Base-by-base conservation (phyloP, 257 asterid genomes). In the Solanum bukasovii region DNA sequence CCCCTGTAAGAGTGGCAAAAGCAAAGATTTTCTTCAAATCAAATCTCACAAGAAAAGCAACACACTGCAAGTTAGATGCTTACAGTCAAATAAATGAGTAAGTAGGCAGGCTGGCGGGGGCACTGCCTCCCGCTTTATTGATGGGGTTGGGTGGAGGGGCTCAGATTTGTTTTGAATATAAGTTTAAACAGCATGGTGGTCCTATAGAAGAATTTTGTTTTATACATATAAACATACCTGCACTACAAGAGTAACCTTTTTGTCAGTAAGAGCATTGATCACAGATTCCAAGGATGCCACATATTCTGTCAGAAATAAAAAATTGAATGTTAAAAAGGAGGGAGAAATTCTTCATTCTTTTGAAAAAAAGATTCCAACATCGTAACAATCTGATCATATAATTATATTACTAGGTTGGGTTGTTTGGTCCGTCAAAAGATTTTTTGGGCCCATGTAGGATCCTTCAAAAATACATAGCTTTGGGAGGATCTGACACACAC, bases 211-310 rank as follows among this genome's bases (percentile, higher is more conserved):
- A 78, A 49, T 29, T 6, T 0, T 14, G 34, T 86, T 35, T 52
- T 33, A 14, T 33, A 38, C 27, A 86, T 88, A 78, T n/a, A 44
- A 27, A 46, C n/a, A 31, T 93, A 96, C 99, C 98, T 96, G 98
- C 79, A 94, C 98, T 89, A 96, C 98, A 84, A 96, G 92, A 89
- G 95, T 93, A 88, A 91, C 92, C 90, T 94, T 94, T 13, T 92
- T 93, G 65, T 87, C 92, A 35, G 98, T 85, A 86, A 94, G 87
- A 89, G 93, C 91, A 85, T 93, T 89, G 90, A 94, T 85, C 70
- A 96, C 37, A 87, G 98, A 95, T 77, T 90, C 96, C 90, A 96
- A 88, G 73, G 97, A 92, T 14, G 94, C 94, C 46, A 92, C 98
- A 77, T 93, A 96, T 89, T 96, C 98, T 96, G 94, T 88, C 82